Conservation (phyloP, 345 rosid genomes). For the Eucalyptus victrix region DNA sequence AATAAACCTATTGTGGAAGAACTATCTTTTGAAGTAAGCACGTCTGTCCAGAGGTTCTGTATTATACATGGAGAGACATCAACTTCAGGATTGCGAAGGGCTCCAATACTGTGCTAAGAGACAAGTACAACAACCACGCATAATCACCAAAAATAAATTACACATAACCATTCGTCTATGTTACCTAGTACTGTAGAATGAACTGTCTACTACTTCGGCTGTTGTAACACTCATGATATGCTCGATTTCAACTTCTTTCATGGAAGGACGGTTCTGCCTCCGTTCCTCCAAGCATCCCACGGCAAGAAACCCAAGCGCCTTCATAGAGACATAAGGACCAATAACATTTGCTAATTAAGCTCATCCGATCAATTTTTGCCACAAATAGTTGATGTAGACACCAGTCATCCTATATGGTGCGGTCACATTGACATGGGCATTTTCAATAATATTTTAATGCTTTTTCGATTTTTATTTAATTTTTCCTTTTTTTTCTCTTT, state of each 20-base stretch:
- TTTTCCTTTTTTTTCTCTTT: too few relatives aligned
- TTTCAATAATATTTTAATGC: too few relatives aligned
- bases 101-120: background rate
- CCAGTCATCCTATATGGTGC: too few relatives aligned
- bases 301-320: conserved; percentile 27
- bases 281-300: conserved; percentile 40
- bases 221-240: conserved; percentile 12
- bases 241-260: conserved; percentile 54
- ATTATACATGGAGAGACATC: background rate
- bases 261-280: conserved; percentile 49
- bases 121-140: background rate
- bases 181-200: background rate
- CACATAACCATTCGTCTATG: background rate
- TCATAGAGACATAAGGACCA: background rate
- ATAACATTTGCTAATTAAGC: too few relatives aligned
- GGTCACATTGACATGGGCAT: too few relatives aligned
- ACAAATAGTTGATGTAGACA: too few relatives aligned
- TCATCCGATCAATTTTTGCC: too few relatives aligned
- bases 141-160: background rate
- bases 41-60: background rate
- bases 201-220: background rate
- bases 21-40: background rate
- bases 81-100: background rate
- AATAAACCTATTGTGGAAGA: background rate
- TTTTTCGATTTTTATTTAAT: too few relatives aligned